Evolutionary conservation across 1,284 basidiomycete genomes (phyloP).

Genomic region (Phenoliferia sp.): DNA sequence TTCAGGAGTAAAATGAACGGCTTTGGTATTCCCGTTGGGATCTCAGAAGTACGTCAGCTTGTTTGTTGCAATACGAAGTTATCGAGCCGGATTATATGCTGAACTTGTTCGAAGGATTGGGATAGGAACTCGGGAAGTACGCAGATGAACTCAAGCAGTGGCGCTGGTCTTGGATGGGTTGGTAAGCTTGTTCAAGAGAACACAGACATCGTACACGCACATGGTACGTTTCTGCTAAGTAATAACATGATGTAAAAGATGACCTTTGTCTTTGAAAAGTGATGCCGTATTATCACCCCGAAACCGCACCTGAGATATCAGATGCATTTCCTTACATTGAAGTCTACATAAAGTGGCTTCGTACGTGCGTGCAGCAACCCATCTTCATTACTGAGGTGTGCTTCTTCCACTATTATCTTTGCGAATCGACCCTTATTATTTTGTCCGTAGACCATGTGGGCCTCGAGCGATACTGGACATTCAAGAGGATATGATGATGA

Average conservation of each 20-base stretch:
- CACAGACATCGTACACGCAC: slow-evolving; percentile 1
- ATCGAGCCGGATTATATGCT: too few relatives aligned
- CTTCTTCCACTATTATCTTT: not conserved
- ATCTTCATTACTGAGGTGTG: not conserved
- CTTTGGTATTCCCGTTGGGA: not conserved
- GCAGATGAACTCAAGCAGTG: not conserved
- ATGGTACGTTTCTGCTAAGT: not conserved
- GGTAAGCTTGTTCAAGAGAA: not conserved
- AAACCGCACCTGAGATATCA: not conserved
- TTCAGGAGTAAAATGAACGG: slow-evolving; percentile 4
- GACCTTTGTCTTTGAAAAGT: not conserved
- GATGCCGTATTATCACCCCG: slow-evolving; percentile 5
- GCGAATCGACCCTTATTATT: not conserved
- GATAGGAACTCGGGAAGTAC: not conserved
- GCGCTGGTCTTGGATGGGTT: not conserved
- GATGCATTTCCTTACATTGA: not conserved
- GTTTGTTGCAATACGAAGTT: too few relatives aligned
- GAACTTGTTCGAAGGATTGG: too few relatives aligned
- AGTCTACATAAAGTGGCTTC: not conserved
- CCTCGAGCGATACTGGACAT: not conserved
- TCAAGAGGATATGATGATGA: not conserved
- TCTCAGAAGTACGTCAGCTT: too few relatives aligned
- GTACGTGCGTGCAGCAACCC: not conserved
- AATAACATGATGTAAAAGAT: not conserved
- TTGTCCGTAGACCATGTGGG: not conserved